These are phyloP conservation scores for Botrytis tulipae DNA, from an alignment of 2,329 filamentous ascomycete species.

Conservation along the genomic window DNA sequence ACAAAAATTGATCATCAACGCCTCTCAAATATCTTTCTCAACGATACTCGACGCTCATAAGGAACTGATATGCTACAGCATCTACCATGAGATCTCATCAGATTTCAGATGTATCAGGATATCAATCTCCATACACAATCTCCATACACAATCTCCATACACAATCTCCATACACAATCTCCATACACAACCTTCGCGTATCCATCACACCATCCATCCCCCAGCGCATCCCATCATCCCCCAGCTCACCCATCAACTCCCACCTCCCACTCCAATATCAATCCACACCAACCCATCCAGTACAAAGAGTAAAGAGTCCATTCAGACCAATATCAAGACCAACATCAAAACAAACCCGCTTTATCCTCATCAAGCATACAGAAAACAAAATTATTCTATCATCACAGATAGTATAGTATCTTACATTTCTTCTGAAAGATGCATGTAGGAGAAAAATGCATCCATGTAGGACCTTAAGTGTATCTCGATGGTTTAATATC, in stretches of 20 bases:
- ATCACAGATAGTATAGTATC: rapidly evolving
- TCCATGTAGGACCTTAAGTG: neutral
- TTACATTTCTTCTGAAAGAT: neutral
- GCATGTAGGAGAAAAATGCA: neutral
- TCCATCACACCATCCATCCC: neutral
- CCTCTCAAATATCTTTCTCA: neutral
- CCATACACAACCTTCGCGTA: no score
- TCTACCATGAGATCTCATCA: neutral
- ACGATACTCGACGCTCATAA: neutral
- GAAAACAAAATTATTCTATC: no score
- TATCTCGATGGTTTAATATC: neutral
- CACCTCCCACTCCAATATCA: no score
- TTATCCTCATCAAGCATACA: no score
- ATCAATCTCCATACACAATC: neutral
- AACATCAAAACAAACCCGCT: neutral
- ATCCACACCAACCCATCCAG: no score
- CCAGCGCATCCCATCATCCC: no score
- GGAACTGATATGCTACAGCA: no score
- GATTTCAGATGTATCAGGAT: neutral
- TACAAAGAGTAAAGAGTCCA: no score
- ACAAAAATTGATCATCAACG: no score
- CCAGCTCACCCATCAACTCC: no score
- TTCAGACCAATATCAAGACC: neutral
- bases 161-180: neutral
- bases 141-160: neutral